Conservation (phyloP, 1,139 yeast species). For the Geotrichum aggregatum region DNA sequence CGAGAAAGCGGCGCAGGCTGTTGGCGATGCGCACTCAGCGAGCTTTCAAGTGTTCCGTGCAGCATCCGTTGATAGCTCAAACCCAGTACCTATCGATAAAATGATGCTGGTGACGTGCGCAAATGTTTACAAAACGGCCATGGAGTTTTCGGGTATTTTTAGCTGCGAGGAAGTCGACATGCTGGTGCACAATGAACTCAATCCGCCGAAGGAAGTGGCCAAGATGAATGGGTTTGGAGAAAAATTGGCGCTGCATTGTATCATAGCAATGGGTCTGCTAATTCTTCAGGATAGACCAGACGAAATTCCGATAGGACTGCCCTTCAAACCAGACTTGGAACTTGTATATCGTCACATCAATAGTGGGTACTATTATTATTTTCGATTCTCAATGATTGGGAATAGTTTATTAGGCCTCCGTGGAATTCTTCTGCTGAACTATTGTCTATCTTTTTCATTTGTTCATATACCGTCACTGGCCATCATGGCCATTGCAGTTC, state of each 20-base stretch:
- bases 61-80: constrained; percentile 1
- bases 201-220: not conserved
- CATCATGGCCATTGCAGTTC: constrained; percentile 49
- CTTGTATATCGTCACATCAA: constrained; percentile 4
- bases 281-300: not conserved
- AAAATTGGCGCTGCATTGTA: constrained; percentile 26
- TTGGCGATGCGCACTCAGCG: constrained; percentile 19
- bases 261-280: constrained; percentile 23
- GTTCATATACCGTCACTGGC: constrained; percentile 46
- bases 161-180: constrained; percentile 25
- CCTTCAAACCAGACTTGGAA: not conserved
- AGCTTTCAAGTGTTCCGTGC: constrained; percentile 8
- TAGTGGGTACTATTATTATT: constrained; percentile 26
- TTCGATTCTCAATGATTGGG: constrained; percentile 24
- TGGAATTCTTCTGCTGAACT: constrained; percentile 25
- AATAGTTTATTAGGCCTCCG: constrained; percentile 26
- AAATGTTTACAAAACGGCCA: not conserved
- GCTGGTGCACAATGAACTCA: constrained; percentile 24
- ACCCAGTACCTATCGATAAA: not conserved
- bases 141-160: constrained; percentile 16
- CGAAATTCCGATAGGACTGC: not conserved
- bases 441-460: constrained; percentile 25
- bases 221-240: constrained; percentile 29
- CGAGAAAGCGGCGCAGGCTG: constrained; percentile 35
- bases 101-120: constrained; percentile 1